Evolutionary conservation across 2,329 filamentous ascomycete genomes (phyloP), one percentile per base, ranked within the genome.

Genomic region (Nigrospora oryzae): DNA sequence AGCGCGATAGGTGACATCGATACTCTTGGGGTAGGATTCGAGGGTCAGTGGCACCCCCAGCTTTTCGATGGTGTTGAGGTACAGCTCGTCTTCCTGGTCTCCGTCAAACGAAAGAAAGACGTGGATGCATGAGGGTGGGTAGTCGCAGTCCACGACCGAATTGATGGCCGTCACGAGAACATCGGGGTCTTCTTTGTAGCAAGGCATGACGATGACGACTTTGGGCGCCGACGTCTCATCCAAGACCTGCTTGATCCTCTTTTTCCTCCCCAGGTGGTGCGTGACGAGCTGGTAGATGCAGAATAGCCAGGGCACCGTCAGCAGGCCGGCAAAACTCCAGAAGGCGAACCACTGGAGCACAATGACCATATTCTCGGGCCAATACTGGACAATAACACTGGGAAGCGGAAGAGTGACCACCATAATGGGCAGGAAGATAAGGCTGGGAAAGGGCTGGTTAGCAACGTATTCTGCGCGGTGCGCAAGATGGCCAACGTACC

Each of bases 71-170:
- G 90, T 93, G 59, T 84, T 87, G 38, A 95, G 75, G 60, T 94
- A 97, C 0, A 95, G 70, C 58, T 95, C 89, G 55, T 95, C 88
- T 52, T 94, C 85, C 50, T 87, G 77, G 53, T 90, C 88, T 44
- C 90, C 91, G 56, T 97, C 93, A 58, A 96, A 97, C 0, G 90
- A 96, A 3, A 97, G 74, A 64, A 97, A 97, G 30, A 96, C 83
- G 62, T 97, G 93, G 46, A 96, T 84, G 63, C 91, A 96, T 2
- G 86, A 84, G 5, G 89, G 79, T 1, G 93, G 91, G 52, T 97
- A 97, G 56, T 96, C 91, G 65, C 89, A 94, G 55, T 91, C 86
- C 42, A 95, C 89, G 32, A 97, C 83, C 0, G 91, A 96, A 65
- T 96, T 83, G 54, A 96, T 76, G 5, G 91, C 93, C 39, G 85